Evolutionary conservation across 176 grass and related monocot species (phyloP).

Genomic region (Tillandsia leiboldiana): DNA sequence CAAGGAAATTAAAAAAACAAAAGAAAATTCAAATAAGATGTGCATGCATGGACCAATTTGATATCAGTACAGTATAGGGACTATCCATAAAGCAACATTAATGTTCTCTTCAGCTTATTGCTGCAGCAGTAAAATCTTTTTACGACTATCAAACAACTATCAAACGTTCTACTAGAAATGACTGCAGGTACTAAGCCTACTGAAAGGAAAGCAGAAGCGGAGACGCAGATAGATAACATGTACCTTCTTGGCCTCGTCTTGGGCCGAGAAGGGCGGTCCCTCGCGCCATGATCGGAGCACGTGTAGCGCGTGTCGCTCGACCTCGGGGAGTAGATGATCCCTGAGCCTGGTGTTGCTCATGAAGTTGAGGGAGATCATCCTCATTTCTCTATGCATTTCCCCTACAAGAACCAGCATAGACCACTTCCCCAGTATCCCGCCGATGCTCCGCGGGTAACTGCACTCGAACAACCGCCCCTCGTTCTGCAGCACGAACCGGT

Average conservation of each 20-base stretch:
- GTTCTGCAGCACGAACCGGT: conserved; percentile 91
- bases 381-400: conserved; percentile 70
- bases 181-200: too few relatives aligned
- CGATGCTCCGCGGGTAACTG: conserved; percentile 90
- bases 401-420: conserved; percentile 77
- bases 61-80: too few relatives aligned
- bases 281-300: conserved; percentile 49
- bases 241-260: conserved; percentile 90
- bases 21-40: too few relatives aligned
- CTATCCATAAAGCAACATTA: too few relatives aligned
- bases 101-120: too few relatives aligned
- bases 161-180: too few relatives aligned
- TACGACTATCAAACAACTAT: too few relatives aligned
- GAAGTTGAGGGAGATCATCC: conserved; percentile 90
- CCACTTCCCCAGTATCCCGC: conserved; percentile 87
- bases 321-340: conserved; percentile 57
- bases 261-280: conserved; percentile 49
- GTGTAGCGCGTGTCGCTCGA: conserved; percentile 67
- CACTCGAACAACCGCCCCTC: conserved; percentile 81
- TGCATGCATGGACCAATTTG: too few relatives aligned
- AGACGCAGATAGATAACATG: too few relatives aligned
- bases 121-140: too few relatives aligned
- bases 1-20: too few relatives aligned
- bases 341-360: conserved; percentile 71
- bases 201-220: too few relatives aligned